A percentile compares a stretch with the other conserved stretches of the same genome.
These are phyloP conservation scores for Rhizoctonia solani DNA, from an alignment of 1,284 basidiomycete species.

Conservation along the genomic window DNA sequence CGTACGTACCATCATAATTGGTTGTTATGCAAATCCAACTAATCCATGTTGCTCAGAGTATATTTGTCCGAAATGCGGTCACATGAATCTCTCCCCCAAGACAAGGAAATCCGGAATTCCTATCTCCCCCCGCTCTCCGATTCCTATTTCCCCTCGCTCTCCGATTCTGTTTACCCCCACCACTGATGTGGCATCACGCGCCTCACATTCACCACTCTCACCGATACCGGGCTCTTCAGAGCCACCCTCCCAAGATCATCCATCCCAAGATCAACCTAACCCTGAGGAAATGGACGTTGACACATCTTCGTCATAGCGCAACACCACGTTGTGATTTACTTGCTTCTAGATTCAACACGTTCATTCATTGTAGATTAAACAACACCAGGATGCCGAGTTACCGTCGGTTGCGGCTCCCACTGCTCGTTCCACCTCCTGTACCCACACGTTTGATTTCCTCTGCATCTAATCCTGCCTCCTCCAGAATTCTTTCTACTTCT, in stretches of 20 bases:
- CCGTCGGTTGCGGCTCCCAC: slow-evolving; percentile 34
- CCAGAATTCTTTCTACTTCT: slow-evolving; percentile 83
- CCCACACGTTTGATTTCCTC: slow-evolving; percentile 68
- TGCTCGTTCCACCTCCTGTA: slow-evolving; percentile 40
- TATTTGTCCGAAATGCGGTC: slow-evolving; percentile 72
- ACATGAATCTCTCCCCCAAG: slow-evolving; percentile 66
- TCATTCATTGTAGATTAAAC: slow-evolving; percentile 13
- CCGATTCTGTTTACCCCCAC: background rate
- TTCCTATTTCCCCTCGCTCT: background rate
- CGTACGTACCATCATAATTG: slow-evolving; percentile 61
- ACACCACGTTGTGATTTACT: background rate
- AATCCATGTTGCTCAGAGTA: slow-evolving; percentile 58
- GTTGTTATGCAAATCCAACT: slow-evolving; percentile 11
- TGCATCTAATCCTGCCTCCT: slow-evolving; percentile 85
- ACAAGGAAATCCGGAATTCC: slow-evolving; percentile 45
- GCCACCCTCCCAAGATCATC: slow-evolving; percentile 26
- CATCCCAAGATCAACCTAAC: slow-evolving; percentile 26
- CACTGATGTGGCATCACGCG: no score
- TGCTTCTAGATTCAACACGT: background rate
- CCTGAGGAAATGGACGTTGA: slow-evolving; percentile 13
- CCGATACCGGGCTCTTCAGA: slow-evolving; percentile 21
- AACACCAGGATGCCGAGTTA: background rate
- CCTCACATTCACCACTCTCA: background rate
- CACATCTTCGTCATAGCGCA: background rate
- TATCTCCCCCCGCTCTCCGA: background rate